Base-by-base conservation (phyloP, 345 rosid genomes). In the Ceriops decandra region DNA sequence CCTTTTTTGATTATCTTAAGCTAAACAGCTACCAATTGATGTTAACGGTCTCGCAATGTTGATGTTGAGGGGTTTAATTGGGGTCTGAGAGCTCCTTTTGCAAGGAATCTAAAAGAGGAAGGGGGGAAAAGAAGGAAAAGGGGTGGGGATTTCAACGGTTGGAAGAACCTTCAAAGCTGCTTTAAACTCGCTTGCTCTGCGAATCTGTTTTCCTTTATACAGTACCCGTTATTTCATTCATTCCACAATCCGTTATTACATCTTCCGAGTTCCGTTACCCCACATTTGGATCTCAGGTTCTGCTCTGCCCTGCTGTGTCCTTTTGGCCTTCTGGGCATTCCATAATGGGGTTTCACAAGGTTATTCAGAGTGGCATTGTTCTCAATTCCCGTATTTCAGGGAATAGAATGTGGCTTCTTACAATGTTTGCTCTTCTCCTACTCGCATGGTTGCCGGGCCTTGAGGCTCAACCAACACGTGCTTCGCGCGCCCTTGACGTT, bases 401-500 rank as follows among this genome's bases (percentile, higher is more conserved):
- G 81, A 82, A 81, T 82, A 84, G 73, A 27, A 88, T 88, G 97
- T 81, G 85, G 83, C 86, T 85, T 84, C 85, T 87, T 76, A 27
- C 28, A 5, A 64, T 87, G 88, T 84, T 83, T 79, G 30, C 80
- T 11, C 60, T 71, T 57, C 47, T 53, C 11, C 32, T 63, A 30
- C 71, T 76, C 52, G 24, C 59, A 56, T 28, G 27, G 69, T 74
- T 82, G 51, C 75, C 80, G 15, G 66, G 16, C 53, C 65, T 79
- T 52, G 49, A 13, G 72, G 87, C 85, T 35, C 85, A 74, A 68
- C 71, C 85, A 22, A 63, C 70, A 11, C 66, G 47, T 19, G 49
- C 82, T 22, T 79, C 89, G 0, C 61, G 80, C 17, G 86, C 85
- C 64, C 92, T 92, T 7, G 97, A 95, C 72, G 67, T 75, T 19